phyloP scores from a whole-genome alignment of 129 eudicot species.

The Pulicaria dysenterica region DNA sequence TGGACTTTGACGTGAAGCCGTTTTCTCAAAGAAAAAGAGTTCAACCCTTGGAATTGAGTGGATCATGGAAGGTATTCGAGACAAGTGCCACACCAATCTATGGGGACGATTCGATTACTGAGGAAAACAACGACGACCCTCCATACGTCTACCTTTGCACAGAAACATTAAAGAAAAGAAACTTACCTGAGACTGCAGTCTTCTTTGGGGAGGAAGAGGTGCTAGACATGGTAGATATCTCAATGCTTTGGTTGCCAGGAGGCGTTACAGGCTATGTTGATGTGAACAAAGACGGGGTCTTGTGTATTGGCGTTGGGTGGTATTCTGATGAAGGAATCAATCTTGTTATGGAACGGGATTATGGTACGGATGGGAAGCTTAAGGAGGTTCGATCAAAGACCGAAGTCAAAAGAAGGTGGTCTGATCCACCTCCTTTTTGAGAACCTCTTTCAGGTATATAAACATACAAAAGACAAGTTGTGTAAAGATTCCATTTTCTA shows the following conservation, averaged over 20 bases:
- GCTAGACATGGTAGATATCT: conserved; percentile 77
- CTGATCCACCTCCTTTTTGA: conserved; percentile 58
- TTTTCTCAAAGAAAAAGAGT: conserved; percentile 83
- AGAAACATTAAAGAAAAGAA: conserved; percentile 82
- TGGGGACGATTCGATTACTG: conserved; percentile 46
- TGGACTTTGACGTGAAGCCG: conserved; percentile 74
- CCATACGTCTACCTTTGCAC: conserved; percentile 91
- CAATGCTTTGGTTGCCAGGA: conserved; percentile 93
- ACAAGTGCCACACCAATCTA: conserved; percentile 87
- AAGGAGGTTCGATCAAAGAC: conserved; percentile 82
- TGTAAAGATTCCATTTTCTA: neutral
- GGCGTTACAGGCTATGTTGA: conserved; percentile 90
- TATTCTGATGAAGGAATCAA: conserved; percentile 95
- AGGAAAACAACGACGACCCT: conserved; percentile 42
- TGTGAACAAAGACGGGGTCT: conserved; percentile 75
- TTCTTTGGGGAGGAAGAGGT: conserved; percentile 90
- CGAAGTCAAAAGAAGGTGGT: conserved; percentile 95
- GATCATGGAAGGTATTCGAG: conserved; percentile 96
- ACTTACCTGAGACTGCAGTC: conserved; percentile 65
- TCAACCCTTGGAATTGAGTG: conserved; percentile 71
- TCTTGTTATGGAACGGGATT: conserved; percentile 99
- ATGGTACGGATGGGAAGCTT: conserved; percentile 89
- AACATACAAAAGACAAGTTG: neutral
- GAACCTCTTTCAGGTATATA: neutral
- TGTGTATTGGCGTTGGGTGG: conserved; percentile 98